Conservation (phyloP, 768 basidiomycete genomes). For the Coprinopsis cinerea region DNA sequence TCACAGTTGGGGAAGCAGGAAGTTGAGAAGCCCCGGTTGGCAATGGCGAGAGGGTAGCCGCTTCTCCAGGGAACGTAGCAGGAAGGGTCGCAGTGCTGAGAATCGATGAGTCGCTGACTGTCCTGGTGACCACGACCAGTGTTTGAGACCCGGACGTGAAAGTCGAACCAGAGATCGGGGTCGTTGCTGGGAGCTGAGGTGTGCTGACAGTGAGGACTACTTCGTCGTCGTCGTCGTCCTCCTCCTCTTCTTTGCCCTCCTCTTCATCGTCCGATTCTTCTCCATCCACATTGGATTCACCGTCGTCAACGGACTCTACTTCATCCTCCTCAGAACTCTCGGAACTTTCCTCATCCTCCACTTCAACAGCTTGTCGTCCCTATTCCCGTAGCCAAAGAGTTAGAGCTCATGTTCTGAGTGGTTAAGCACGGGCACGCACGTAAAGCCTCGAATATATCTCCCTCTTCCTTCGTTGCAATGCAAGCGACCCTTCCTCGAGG, state of each 20-base stretch:
- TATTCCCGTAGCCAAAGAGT: no score
- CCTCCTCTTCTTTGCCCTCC: constrained; percentile 8
- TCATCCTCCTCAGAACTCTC: not conserved
- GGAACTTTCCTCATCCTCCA: not conserved
- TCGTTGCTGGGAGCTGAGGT: not conserved
- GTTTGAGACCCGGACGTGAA: not conserved
- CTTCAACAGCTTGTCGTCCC: not conserved
- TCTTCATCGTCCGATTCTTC: not conserved
- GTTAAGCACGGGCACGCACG: not conserved
- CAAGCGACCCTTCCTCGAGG: not conserved
- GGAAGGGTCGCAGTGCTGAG: no score
- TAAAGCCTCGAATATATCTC: not conserved
- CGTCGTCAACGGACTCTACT: not conserved
- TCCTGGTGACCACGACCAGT: not conserved
- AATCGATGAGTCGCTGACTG: not conserved
- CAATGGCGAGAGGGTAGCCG: no score
- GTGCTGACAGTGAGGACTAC: not conserved
- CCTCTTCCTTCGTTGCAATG: not conserved
- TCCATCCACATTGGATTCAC: not conserved
- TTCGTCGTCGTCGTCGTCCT: constrained; percentile 7
- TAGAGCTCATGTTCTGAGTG: no score
- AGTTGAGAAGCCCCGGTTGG: no score
- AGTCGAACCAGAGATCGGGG: not conserved
- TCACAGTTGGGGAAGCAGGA: no score
- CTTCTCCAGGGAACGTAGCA: no score